phyloP scores from a whole-genome alignment of 768 basidiomycete genomes.

The Russula emetica region DNA sequence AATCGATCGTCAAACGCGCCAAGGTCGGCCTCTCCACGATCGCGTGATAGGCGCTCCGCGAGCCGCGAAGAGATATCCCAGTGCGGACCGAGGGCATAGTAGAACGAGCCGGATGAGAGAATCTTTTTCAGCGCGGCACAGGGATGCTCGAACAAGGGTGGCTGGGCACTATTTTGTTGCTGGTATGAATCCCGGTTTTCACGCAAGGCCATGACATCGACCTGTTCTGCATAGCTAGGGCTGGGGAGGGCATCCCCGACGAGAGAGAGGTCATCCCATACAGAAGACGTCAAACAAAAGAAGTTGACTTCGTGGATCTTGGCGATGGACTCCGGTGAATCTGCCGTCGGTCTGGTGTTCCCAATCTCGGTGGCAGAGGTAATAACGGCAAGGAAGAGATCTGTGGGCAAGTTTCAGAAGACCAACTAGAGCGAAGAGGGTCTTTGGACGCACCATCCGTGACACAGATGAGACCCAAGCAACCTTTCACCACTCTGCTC shows the following conservation, averaged over 20 bases:
- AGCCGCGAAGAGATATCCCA: slow-evolving; percentile 92
- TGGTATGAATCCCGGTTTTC: slow-evolving; percentile 45
- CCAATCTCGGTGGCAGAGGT: slow-evolving; percentile 73
- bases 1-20: slow-evolving; percentile 78
- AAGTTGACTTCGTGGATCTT: slow-evolving; percentile 88
- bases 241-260: slow-evolving; percentile 51
- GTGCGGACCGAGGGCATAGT: slow-evolving; percentile 73
- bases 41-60: slow-evolving; percentile 58
- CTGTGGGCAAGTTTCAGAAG: slow-evolving; percentile 36
- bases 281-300: slow-evolving; percentile 76
- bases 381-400: slow-evolving; percentile 82
- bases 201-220: slow-evolving; percentile 43
- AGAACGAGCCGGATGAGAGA: slow-evolving; percentile 87
- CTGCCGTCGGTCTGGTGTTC: slow-evolving; percentile 57
- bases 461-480: slow-evolving; percentile 74
- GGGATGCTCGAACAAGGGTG: slow-evolving; percentile 80
- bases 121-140: slow-evolving; percentile 88
- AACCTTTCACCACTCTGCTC: slow-evolving; percentile 73
- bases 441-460: slow-evolving; percentile 51
- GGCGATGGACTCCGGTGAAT: slow-evolving; percentile 61
- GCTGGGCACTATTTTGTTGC: slow-evolving; percentile 35
- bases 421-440: not conserved
- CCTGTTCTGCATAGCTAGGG: slow-evolving; percentile 50
- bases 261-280: slow-evolving; percentile 74
- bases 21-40: slow-evolving; percentile 44